Percentiles rank a stretch among this genome's conserved stretches.
These are phyloP conservation scores for Thielaviopsis musarum DNA, from an alignment of 2,329 filamentous ascomycete species.

Conservation along the genomic window DNA sequence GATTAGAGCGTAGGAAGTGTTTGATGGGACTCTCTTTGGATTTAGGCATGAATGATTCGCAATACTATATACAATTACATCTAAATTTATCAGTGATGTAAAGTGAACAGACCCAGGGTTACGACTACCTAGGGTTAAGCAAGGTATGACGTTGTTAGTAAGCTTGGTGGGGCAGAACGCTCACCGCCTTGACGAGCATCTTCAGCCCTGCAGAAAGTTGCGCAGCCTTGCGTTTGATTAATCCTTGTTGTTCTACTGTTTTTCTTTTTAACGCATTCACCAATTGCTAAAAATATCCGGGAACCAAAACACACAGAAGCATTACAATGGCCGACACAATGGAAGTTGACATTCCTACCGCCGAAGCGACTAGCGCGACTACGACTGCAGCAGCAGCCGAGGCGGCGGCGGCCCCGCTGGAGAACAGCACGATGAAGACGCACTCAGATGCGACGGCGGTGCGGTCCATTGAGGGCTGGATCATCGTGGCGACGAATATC, in stretches of 20 bases:
- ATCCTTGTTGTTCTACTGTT: neutral
- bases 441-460: slow-evolving; percentile 61
- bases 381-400: slow-evolving; percentile 15
- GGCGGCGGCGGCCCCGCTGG: slow-evolving; percentile 25
- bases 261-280: neutral
- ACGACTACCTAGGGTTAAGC: neutral
- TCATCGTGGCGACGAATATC: slow-evolving; percentile 71
- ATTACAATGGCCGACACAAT: slow-evolving; percentile 36
- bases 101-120: neutral
- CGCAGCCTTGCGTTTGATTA: too few relatives aligned
- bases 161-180: slow-evolving; percentile 2
- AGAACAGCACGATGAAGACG: slow-evolving; percentile 52
- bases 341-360: slow-evolving; percentile 32
- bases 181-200: neutral
- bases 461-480: slow-evolving; percentile 80
- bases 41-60: neutral
- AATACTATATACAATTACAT: neutral
- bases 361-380: slow-evolving; percentile 5
- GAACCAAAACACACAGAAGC: neutral
- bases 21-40: neutral
- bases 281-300: neutral
- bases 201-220: neutral
- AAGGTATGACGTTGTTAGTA: neutral
- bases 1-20: slow-evolving; percentile 16
- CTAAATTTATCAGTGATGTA: neutral